Base-by-base conservation (phyloP, 2,329 filamentous ascomycete genomes). In the Tolypocladium cylindrosporum region DNA sequence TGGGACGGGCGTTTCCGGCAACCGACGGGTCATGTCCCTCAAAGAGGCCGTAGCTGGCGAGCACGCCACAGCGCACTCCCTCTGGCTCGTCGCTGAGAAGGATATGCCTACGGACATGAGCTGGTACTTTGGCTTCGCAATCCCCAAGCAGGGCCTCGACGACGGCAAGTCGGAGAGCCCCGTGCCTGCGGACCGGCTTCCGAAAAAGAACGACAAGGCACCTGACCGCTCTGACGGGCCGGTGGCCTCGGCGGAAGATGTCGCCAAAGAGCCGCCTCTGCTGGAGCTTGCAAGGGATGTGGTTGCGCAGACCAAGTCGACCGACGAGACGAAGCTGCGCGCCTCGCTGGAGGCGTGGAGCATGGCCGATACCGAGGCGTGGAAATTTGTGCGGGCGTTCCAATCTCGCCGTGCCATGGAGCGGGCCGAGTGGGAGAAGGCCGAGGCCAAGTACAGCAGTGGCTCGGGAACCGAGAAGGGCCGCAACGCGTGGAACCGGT, bases 41-140 rank as follows among this genome's bases (percentile, higher is more conserved):
- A 97, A 97, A 71, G 86, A 92, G 63, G 83, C 85, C 3, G 86
- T 97, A 6, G 93, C 90, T 3, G 83, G 85, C 19, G 82, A 87
- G 16, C 79, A 80, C 59, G 82, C 82, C 19, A 75, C 80, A 1
- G 77, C 84, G 0, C 85, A 84, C 63, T 86, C 87, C 0, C 77
- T 97, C 24, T 97, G 92, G 92, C 76, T 96, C 24, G 88, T 87
- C 0, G 89, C 90, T n/a, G 83, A 87, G 66, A 75, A 76, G 50
- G 74, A 76, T 19, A 74, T 87, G 9, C 84, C 87, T 3, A 71
- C 81, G n/a, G 88, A 94, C 62, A 76, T 96, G 2, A 88, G 93
- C 68, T 97, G 91, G 91, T 82, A 88, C 64, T 90, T 97, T 69
- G 94, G 93, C 57, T 97, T 97, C 72, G 77, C 79, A 16, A 79